Evolutionary conservation across 148 eudicot genomes (phyloP).

Genomic region (Rhododendron molle): DNA sequence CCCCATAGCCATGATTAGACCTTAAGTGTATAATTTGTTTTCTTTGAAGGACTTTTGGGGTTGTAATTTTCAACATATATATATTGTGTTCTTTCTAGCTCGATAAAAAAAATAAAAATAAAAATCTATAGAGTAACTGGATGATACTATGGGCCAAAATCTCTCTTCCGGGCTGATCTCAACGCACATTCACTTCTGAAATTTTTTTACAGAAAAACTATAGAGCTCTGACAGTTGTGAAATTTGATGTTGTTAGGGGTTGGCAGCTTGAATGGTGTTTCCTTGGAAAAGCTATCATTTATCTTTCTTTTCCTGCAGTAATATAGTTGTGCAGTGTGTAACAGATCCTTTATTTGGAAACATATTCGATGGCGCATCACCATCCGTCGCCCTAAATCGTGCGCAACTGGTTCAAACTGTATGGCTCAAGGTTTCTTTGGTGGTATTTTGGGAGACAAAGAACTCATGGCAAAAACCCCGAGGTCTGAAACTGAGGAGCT

Average conservation of each 20-base stretch:
- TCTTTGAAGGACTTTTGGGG: background rate
- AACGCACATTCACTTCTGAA: background rate
- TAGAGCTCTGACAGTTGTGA: background rate
- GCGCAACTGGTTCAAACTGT: background rate
- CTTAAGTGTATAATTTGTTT: background rate
- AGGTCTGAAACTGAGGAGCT: background rate
- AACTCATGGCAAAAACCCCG: background rate
- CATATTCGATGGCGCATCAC: background rate
- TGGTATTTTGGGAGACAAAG: background rate
- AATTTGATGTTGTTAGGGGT: background rate
- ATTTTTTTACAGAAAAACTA: background rate
- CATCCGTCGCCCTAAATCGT: background rate
- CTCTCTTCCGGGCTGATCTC: background rate
- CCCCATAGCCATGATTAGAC: background rate
- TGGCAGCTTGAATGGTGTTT: background rate
- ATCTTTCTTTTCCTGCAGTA: background rate
- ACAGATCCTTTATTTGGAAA: background rate
- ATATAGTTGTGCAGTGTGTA: background rate
- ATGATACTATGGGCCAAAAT: background rate
- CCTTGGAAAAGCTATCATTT: background rate
- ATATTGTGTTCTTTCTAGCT: background rate
- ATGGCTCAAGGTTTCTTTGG: background rate
- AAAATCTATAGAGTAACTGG: background rate
- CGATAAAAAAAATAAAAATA: background rate
- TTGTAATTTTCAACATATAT: background rate